Conservation (phyloP, 2,329 filamentous ascomycete genomes). For the Xylariaceae sp. region DNA sequence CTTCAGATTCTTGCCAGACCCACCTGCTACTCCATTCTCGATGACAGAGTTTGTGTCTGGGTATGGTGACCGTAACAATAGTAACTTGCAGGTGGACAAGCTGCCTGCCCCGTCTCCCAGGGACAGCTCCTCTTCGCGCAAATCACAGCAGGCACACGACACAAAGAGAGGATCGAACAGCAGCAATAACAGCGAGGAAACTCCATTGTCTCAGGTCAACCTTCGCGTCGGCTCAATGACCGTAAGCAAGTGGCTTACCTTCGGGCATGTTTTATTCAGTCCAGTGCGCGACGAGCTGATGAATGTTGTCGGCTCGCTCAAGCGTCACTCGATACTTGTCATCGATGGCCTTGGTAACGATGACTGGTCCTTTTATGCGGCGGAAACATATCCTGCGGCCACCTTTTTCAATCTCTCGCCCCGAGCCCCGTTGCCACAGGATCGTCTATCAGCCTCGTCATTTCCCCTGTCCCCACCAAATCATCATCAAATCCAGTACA, state of each 20-base stretch:
- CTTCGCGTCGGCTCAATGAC: constrained; percentile 77
- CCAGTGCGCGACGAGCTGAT: constrained; percentile 69
- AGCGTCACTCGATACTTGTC: constrained; percentile 64
- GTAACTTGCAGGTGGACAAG: constrained; percentile 15
- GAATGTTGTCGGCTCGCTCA: constrained; percentile 44
- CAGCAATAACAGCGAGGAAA: constrained; percentile 50
- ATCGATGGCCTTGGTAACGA: constrained; percentile 82
- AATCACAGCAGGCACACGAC: constrained; percentile 14
- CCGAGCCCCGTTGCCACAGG: constrained; percentile 45
- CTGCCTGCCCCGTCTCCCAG: constrained; percentile 15
- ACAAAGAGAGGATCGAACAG: constrained; percentile 37
- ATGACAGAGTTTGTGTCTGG: constrained; percentile 38
- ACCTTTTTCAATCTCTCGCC: constrained; percentile 74
- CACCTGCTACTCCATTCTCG: constrained; percentile 40
- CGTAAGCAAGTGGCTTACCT: constrained; percentile 83
- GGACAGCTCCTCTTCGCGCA: constrained; percentile 30
- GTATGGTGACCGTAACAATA: constrained; percentile 34
- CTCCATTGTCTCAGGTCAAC: constrained; percentile 67
- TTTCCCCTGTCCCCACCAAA: constrained; percentile 61
- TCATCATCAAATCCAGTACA: constrained; percentile 70
- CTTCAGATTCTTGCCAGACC: constrained; percentile 36
- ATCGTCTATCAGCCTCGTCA: constrained; percentile 37
- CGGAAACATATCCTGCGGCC: constrained; percentile 70
- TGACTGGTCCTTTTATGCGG: constrained; percentile 84
- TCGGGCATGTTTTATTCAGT: constrained; percentile 78